Conservation (phyloP, 495 filamentous ascomycete genomes). For the Immersiella caudata region DNA sequence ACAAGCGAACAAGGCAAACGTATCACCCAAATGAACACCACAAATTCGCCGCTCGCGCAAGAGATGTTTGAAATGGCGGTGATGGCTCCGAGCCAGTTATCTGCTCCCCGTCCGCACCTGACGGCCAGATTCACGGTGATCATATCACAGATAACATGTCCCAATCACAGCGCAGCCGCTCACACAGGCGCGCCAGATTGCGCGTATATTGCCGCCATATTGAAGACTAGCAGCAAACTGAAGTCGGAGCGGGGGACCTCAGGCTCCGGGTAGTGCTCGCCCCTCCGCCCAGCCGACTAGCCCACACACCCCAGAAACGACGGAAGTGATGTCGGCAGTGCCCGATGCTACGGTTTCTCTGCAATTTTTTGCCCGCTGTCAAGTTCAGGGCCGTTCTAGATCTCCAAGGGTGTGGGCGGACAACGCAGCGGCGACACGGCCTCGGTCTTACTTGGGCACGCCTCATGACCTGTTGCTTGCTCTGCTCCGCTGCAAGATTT, state of each 20-base stretch:
- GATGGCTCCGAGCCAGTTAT: slow-evolving; percentile 6
- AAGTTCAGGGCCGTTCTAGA: not conserved
- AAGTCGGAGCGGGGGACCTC: slow-evolving; percentile 17
- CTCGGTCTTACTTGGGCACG: not conserved
- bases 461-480: not conserved
- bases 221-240: slow-evolving; percentile 7
- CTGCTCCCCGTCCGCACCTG: not conserved
- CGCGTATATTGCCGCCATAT: slow-evolving; percentile 28
- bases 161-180: slow-evolving; percentile 13
- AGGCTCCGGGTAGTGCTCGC: slow-evolving; percentile 6
- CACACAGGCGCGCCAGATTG: slow-evolving; percentile 25
- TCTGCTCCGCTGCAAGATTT: not conserved
- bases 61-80: not conserved
- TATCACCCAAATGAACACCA: not conserved
- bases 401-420: not conserved
- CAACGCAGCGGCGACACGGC: not conserved
- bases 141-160: slow-evolving; percentile 25
- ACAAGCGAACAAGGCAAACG: not conserved
- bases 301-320: not conserved
- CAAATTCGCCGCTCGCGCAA: not conserved
- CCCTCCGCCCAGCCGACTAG: slow-evolving; percentile 20
- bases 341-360: not conserved
- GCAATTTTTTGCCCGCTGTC: not conserved
- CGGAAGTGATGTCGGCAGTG: not conserved
- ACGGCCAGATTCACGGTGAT: not conserved